Evolutionary conservation across 2,329 filamentous ascomycete genomes (phyloP).

Genomic region (Diaporthe eres): DNA sequence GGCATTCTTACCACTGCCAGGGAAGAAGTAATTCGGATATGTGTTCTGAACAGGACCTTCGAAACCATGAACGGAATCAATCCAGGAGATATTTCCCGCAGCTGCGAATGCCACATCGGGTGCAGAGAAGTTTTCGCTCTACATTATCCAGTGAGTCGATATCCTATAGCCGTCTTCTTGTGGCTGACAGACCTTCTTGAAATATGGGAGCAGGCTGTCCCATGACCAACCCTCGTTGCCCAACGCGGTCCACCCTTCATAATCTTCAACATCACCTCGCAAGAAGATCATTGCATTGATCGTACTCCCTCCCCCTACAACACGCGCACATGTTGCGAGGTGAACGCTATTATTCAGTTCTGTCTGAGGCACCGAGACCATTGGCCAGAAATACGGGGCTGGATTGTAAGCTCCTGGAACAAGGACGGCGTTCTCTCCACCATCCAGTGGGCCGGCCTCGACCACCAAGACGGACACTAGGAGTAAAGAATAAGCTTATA

Average conservation of each 20-base stretch:
- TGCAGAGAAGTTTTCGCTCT: constrained; percentile 20
- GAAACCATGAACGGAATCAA: constrained; percentile 47
- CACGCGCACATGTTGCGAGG: constrained; percentile 46
- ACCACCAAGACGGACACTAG: constrained; percentile 7
- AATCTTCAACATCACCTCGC: constrained; percentile 50
- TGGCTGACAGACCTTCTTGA: not conserved
- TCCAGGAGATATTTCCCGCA: constrained; percentile 49
- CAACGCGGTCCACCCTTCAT: not conserved
- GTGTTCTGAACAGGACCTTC: constrained; percentile 50
- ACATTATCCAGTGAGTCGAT: not conserved
- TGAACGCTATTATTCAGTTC: constrained; percentile 47
- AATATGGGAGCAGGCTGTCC: constrained; percentile 13
- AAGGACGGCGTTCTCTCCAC: constrained; percentile 47
- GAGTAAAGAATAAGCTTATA: not conserved
- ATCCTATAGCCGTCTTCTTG: not conserved
- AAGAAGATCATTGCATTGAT: constrained; percentile 56
- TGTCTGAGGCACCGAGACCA: constrained; percentile 46
- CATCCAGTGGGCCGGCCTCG: constrained; percentile 45
- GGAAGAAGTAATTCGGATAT: constrained; percentile 51
- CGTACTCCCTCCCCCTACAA: constrained; percentile 53
- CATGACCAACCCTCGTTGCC: not conserved
- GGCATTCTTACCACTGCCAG: not conserved
- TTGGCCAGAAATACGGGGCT: constrained; percentile 49
- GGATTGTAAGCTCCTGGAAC: constrained; percentile 50
- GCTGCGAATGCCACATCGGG: constrained; percentile 44